Percentiles rank a stretch among this genome's conserved stretches.
Evolutionary conservation across 768 basidiomycete genomes (phyloP).

Genomic region (Amylocystis lapponica): DNA sequence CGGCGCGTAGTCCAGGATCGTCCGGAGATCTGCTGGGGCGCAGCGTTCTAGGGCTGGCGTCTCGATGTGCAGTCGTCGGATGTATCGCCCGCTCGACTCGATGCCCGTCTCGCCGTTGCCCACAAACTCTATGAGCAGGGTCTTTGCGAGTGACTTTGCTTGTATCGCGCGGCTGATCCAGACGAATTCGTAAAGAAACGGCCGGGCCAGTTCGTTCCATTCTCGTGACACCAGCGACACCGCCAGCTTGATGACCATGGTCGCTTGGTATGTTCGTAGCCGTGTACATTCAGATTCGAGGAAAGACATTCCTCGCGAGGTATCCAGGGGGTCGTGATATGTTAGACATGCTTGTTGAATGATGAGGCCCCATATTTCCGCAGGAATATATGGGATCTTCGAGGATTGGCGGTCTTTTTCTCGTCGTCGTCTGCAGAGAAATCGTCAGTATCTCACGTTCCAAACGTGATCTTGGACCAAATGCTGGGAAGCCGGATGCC

Average conservation of each 20-base stretch:
- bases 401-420: no score
- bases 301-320: conserved; percentile 51
- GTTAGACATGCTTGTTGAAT: conserved; percentile 50
- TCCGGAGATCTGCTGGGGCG: conserved; percentile 58
- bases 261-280: conserved; percentile 38
- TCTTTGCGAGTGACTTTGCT: conserved; percentile 41
- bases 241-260: conserved; percentile 44
- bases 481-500: no score
- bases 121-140: conserved; percentile 39
- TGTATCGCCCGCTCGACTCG: conserved; percentile 31
- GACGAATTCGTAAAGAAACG: conserved; percentile 59
- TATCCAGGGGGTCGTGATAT: conserved; percentile 40
- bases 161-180: conserved; percentile 58
- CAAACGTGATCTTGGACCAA: no score
- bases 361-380: conserved; percentile 64
- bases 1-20: conserved; percentile 61
- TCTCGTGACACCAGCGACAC: conserved; percentile 49
- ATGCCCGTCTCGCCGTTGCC: conserved; percentile 13
- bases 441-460: no score
- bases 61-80: conserved; percentile 66
- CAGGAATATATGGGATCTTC: conserved; percentile 28
- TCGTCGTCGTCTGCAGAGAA: no score
- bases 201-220: conserved; percentile 50
- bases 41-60: conserved; percentile 61
- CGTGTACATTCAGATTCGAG: conserved; percentile 40